phyloP scores from a whole-genome alignment of 2,329 filamentous ascomycete species.

The Ceratocystis smalleyi region DNA sequence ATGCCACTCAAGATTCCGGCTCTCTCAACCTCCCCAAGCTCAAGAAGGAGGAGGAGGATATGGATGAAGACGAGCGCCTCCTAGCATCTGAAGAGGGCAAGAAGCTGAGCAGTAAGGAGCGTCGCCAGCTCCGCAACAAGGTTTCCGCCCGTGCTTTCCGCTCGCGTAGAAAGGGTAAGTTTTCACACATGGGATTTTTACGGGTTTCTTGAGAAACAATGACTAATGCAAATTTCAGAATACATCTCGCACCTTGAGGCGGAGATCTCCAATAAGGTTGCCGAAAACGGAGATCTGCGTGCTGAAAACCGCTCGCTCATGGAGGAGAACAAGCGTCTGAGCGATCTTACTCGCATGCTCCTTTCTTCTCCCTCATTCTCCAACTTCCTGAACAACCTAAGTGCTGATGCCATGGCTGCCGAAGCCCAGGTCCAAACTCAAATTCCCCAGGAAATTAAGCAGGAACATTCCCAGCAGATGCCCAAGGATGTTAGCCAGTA shows the following conservation, averaged over 20 bases:
- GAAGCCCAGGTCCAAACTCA: constrained; percentile 26
- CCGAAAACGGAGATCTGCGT: constrained; percentile 68
- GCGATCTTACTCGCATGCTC: constrained; percentile 65
- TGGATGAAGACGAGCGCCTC: constrained; percentile 93
- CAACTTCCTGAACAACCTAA: constrained; percentile 59
- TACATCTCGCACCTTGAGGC: constrained; percentile 90
- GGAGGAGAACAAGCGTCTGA: constrained; percentile 72
- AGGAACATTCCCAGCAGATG: constrained; percentile 28
- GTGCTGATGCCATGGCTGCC: constrained; percentile 26
- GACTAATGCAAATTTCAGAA: constrained; percentile 46
- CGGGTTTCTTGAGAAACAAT: background rate
- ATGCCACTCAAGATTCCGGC: constrained; percentile 24
- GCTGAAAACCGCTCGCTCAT: constrained; percentile 64
- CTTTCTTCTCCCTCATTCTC: constrained; percentile 69
- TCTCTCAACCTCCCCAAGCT: constrained; percentile 51
- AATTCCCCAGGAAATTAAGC: constrained; percentile 21
- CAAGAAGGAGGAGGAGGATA: constrained; percentile 93
- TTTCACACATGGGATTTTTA: background rate
- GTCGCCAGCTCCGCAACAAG: constrained; percentile 94
- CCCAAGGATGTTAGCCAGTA: constrained; percentile 55
- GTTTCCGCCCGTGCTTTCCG: constrained; percentile 95
- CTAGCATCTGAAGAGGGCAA: constrained; percentile 96
- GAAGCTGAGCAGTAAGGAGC: constrained; percentile 96
- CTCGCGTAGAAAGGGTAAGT: constrained; percentile 88
- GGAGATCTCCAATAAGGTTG: constrained; percentile 70